Evolutionary conservation across 768 basidiomycete species (phyloP), one percentile per base, ranked within the genome.

Genomic region (Candolleomyces eurysporus): DNA sequence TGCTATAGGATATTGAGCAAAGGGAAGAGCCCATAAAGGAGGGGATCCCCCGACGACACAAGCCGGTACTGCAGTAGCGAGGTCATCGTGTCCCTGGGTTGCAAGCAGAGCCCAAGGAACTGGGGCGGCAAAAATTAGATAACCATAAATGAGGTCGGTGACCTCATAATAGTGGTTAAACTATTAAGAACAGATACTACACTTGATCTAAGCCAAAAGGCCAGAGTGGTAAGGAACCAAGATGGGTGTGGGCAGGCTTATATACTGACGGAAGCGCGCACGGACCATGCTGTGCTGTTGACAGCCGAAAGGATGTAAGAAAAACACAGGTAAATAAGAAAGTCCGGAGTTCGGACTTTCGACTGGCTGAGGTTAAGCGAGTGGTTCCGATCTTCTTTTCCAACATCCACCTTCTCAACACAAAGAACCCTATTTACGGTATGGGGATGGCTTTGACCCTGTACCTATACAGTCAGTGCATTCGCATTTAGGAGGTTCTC

Each of bases 181-280:
- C 84, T 86, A 85, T 86, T 86, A 89, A 91, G 89, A 91, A 91
- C 90, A 92, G 90, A 91, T 92, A 92, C 90, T 91, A 92, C 90
- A 92, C 90, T 91, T 91, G 90, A 91, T 92, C 90, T 91, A 91
- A 92, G 90, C 90, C 90, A 91, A 90, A 89, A 90, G 89, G 88
- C 89, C 89, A 90, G 89, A 90, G 89, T 89, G 89, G 88, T 89
- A 80, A 87, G 61, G 81, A 79, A 64, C 67, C 62, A 43, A 19
- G 4, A n/a, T 56, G 52, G 56, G 8, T 22, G 59, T 2, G 2
- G 0, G 4, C 2, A 2, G 19, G 58, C 57, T 74, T 78, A 73
- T 75, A 75, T 75, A 73, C 13, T 11, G 13, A 11, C 7, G 1
- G 7, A 1, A 17, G 1, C 30, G 68, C 69, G 77, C 77, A 78